phyloP scores from a whole-genome alignment of 2,329 filamentous ascomycete species.

The Paraphaeosphaeria sporulosa region DNA sequence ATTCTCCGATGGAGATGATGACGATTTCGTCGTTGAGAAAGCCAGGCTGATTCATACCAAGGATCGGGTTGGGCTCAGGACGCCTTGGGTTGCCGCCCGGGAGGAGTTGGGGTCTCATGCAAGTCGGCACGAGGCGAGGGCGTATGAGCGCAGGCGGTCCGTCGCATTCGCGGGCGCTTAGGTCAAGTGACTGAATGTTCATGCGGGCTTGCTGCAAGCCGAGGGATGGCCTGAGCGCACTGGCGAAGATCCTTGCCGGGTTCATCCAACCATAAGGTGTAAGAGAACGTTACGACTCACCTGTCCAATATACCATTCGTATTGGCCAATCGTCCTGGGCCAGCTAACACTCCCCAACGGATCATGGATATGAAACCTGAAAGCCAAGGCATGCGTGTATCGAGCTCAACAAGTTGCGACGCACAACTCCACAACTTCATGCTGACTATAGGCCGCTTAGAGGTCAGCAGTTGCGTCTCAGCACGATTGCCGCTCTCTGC shows the following conservation, averaged over 20 bases:
- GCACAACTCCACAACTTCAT: constrained; percentile 81
- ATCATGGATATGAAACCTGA: constrained; percentile 76
- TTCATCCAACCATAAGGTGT: constrained; percentile 44
- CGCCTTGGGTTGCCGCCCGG: constrained; percentile 47
- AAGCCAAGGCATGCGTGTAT: constrained; percentile 90
- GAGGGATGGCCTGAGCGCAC: constrained; percentile 33
- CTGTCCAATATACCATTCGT: constrained; percentile 85
- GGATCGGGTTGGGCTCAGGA: constrained; percentile 34
- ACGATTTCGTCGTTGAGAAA: constrained; percentile 21
- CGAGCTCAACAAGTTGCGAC: constrained; percentile 75
- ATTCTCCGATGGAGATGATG: constrained; percentile 25
- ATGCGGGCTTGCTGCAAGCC: constrained; percentile 59
- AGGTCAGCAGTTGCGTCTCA: constrained; percentile 40
- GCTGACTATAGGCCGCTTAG: constrained; percentile 71
- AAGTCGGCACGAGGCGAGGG: constrained; percentile 40
- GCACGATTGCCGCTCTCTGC: constrained; percentile 38
- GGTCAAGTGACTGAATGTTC: constrained; percentile 68
- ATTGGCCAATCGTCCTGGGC: constrained; percentile 77
- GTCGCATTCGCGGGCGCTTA: constrained; percentile 52
- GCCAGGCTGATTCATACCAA: constrained; percentile 34
- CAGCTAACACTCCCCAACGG: constrained; percentile 75
- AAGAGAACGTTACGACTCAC: constrained; percentile 66
- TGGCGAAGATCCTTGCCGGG: constrained; percentile 27
- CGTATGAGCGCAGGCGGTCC: constrained; percentile 46
- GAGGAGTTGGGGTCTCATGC: constrained; percentile 44